Base-by-base conservation (phyloP, 805 yeast genomes). In the Saturnispora serradocipensis region DNA sequence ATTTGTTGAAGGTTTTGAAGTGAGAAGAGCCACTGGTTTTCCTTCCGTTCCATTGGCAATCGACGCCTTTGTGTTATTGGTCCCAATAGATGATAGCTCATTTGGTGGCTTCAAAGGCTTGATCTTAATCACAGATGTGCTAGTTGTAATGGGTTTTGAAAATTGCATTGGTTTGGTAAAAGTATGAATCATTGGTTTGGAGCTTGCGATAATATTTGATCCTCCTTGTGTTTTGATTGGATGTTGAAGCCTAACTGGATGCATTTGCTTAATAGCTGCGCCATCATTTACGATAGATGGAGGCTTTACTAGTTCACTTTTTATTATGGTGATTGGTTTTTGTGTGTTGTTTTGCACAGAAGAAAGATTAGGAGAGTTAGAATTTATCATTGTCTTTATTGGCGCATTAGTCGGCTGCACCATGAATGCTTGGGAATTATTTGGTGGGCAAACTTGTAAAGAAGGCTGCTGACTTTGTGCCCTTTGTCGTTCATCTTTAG, bases 151-250 rank as follows among this genome's bases (percentile, higher is more conserved):
- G 8, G 52, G 52, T 38, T 49, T 49, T 4, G 53, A 40, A 40
- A 50, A 50, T 45, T 50, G 53, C 46, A 46, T 45, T 4, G 54
- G 52, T 43, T 55, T 54, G 3, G 57, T 30, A 20, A 54, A 48
- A 18, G 54, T 56, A 15, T 43, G 58, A 38, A 53, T 55, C 48
- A 48, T 52, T 39, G 58, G 61, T 38, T 46, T 54, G 43, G 45
- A 40, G 10, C 50, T 38, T 39, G 54, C 53, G 7, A 44, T 59
- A 34, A 36, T 38, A 46, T 22, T 36, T 49, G 50, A 27, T 22
- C 40, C 25, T 8, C 22, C 22, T 32, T 43, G 45, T 27, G 45
- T 24, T 30, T 46, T 46, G 22, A 46, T 46, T 18, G 49, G 49
- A 39, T 45, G 39, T 38, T 49, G 52, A 6, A 47, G 11, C 32